Conservation (phyloP, 345 rosid genomes). For the Adansonia digitata region DNA sequence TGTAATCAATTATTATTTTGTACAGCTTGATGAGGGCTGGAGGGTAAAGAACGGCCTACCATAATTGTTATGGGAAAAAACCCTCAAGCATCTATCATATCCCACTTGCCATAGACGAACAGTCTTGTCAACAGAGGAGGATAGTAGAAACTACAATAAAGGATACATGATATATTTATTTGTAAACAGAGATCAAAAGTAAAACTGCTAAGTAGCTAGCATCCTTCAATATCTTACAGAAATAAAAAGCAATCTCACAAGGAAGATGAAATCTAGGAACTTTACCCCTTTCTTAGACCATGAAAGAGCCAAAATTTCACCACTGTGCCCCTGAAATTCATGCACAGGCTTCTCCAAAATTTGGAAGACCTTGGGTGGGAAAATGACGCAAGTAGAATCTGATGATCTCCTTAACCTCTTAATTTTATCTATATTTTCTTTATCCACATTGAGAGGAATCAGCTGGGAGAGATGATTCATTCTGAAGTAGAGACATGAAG, state of each 20-base stretch:
- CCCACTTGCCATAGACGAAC: conserved; percentile 59
- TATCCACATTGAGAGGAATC: conserved; percentile 32
- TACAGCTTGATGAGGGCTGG: neutral
- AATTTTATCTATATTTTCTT: conserved; percentile 21
- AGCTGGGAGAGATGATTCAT: conserved; percentile 38
- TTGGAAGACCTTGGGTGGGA: conserved; percentile 49
- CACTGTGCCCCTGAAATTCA: conserved; percentile 48
- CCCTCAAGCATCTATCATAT: conserved; percentile 36
- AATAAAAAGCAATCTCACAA: neutral
- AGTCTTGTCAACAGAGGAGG: conserved; percentile 51
- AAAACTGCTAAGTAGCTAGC: neutral
- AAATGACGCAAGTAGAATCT: conserved; percentile 41
- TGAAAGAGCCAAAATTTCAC: conserved; percentile 56
- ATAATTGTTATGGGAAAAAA: conserved; percentile 48
- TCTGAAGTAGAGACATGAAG: conserved; percentile 43
- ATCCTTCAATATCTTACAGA: neutral
- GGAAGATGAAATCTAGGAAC: neutral
- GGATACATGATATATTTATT: neutral
- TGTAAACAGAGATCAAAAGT: neutral
- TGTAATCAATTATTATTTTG: neutral
- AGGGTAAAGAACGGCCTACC: conserved; percentile 27
- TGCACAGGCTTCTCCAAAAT: conserved; percentile 53
- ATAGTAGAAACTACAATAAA: conserved; percentile 40
- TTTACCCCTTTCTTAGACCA: conserved; percentile 63
- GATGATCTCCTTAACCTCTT: conserved; percentile 35